phyloP scores from a whole-genome alignment of 139 green algal species.

The Tetradesmus obliquus region DNA sequence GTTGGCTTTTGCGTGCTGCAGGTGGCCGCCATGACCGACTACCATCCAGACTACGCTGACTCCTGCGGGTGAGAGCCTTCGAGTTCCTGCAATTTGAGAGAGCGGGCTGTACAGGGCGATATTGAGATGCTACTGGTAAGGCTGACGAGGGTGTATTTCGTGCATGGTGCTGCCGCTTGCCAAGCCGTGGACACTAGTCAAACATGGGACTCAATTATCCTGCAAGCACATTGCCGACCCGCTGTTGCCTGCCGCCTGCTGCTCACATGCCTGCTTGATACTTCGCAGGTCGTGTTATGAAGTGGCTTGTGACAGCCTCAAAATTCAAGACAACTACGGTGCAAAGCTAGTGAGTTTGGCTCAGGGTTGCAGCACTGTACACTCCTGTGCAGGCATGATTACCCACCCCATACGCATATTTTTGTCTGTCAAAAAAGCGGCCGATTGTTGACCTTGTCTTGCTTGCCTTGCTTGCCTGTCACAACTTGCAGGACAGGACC shows the following conservation, averaged over 20 bases:
- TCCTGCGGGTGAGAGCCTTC: constrained; percentile 23
- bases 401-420: too few relatives aligned
- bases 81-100: background rate
- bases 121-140: too few relatives aligned
- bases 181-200: too few relatives aligned
- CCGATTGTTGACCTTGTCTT: background rate
- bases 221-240: too few relatives aligned
- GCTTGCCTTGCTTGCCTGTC: background rate
- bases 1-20: background rate
- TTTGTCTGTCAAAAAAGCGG: too few relatives aligned
- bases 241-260: background rate
- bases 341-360: background rate
- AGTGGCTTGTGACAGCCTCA: constrained; percentile 6
- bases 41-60: constrained; percentile 39
- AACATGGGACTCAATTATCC: too few relatives aligned
- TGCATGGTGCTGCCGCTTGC: too few relatives aligned
- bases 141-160: too few relatives aligned
- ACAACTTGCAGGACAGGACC: constrained; percentile 6
- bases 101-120: too few relatives aligned
- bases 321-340: constrained; percentile 44
- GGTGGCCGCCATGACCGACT: constrained; percentile 40
- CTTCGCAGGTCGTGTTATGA: constrained; percentile 32
- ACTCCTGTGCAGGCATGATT: too few relatives aligned
- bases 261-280: background rate
- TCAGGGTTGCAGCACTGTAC: too few relatives aligned